Conservation (phyloP, 1,139 yeast species). For the Dujonia santamariae region DNA sequence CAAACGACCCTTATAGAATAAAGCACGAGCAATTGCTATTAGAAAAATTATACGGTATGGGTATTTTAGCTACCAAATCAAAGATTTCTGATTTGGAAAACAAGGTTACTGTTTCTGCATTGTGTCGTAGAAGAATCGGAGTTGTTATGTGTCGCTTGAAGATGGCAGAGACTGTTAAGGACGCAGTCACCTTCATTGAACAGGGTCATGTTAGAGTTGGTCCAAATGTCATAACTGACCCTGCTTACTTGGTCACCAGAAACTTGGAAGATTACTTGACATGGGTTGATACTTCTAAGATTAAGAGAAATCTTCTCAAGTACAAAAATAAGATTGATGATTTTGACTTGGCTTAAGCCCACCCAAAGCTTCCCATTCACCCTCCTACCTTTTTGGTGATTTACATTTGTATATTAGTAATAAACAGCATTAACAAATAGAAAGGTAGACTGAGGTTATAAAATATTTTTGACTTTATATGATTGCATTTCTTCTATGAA, state of each 20-base stretch:
- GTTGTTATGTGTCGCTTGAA: constrained; percentile 93
- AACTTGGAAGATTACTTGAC: constrained; percentile 95
- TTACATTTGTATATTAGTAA: too few species aligned
- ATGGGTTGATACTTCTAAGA: constrained; percentile 95
- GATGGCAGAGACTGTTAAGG: constrained; percentile 88
- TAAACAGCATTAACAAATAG: too few species aligned
- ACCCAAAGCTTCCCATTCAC: not conserved
- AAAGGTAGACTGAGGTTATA: too few species aligned
- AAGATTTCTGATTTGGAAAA: constrained; percentile 93
- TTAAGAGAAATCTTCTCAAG: constrained; percentile 83
- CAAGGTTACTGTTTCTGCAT: constrained; percentile 85
- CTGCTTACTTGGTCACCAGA: constrained; percentile 89
- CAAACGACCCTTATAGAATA: constrained; percentile 80
- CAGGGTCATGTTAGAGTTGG: constrained; percentile 99
- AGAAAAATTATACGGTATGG: constrained; percentile 87
- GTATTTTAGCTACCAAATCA: constrained; percentile 77
- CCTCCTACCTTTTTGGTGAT: too few species aligned
- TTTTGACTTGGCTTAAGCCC: constrained; percentile 55
- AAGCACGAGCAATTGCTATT: constrained; percentile 84
- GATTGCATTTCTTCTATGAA: too few species aligned
- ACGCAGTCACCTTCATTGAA: constrained; percentile 88
- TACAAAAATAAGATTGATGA: constrained; percentile 86
- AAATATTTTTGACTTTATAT: too few species aligned
- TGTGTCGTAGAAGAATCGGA: constrained; percentile 89
- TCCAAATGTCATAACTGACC: constrained; percentile 91